Evolutionary conservation across 1,284 basidiomycete genomes (phyloP).

Genomic region (Microbotryomycetes sp.): DNA sequence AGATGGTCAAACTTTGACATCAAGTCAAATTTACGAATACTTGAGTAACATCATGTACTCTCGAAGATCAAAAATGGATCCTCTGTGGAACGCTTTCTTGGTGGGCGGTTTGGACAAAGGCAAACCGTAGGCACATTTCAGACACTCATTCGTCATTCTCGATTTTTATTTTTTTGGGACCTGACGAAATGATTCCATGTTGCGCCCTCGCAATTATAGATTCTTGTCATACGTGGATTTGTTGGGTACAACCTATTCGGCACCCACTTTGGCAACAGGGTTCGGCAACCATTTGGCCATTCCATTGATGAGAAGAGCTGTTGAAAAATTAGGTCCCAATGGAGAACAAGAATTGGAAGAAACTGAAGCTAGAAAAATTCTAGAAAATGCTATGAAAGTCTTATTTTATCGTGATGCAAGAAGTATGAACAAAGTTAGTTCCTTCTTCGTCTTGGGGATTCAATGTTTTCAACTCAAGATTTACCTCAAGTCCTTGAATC

Average conservation of each 20-base stretch:
- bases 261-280: constrained; percentile 92
- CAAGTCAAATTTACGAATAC: constrained; percentile 88
- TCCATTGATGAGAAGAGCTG: constrained; percentile 81
- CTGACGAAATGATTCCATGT: background rate
- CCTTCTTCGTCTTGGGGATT: background rate
- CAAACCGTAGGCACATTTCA: constrained; percentile 1
- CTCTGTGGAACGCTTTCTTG: constrained; percentile 90
- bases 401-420: constrained; percentile 95
- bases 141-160: background rate
- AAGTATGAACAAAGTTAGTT: constrained; percentile 82
- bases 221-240: constrained; percentile 94
- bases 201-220: constrained; percentile 46
- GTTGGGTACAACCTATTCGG: constrained; percentile 90
- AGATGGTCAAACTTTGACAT: constrained; percentile 80
- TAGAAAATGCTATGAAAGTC: constrained; percentile 86
- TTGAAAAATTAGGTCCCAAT: constrained; percentile 51
- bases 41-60: constrained; percentile 86
- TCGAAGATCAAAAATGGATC: constrained; percentile 80
- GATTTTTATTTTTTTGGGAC: background rate
- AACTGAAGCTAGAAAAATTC: constrained; percentile 68
- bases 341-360: constrained; percentile 66
- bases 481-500: background rate
- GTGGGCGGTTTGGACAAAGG: constrained; percentile 87
- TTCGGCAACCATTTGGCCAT: constrained; percentile 94
- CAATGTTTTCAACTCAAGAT: background rate